Base-by-base conservation (phyloP, 2,329 filamentous ascomycete species). In the Huntiella savannae region DNA sequence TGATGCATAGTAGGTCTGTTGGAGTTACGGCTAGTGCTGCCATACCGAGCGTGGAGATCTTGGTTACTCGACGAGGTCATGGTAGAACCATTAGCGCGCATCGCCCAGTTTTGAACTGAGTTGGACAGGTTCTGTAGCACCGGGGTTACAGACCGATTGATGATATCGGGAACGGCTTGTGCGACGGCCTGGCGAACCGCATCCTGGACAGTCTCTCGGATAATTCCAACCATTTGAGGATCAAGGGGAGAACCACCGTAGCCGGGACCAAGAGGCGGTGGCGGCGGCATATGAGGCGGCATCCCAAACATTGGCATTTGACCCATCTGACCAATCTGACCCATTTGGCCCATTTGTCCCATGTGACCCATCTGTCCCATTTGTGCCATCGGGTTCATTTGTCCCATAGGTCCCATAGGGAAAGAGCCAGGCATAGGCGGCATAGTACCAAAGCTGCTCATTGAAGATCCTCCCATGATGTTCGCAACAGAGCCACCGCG, bases 121-220 rank as follows among this genome's bases (percentile, higher is more conserved):
- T 28, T 28, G 22, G 22, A 7, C 22, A 28, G 22, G 7, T 28
- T 40, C 16, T 16, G 38, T 17, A 40, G 38, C 38, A 12, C 22
- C 38, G 16, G 17, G 8, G 15, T 39, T 19, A 45, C 40, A 19
- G 51, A 43, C 1, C 50, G 15, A 46, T 37, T 51, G 49, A 0
- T 52, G 52, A 10, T 10, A 28, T 28, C 22, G 22, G 22, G 22
- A 10, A 28, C 22, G 8, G 22, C 22, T 28, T 28, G 22, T 28
- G 22, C 32, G 4, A 43, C 40, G 6, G 40, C 40, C 12, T 33
- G 28, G 2, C 28, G 28, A 10, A 35, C 32, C 6, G 40, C 40
- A 6, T 45, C 43, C 13, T 38, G 34, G 19, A 17, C 34, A 28
- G 36, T 38, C 5, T 45, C 17, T 5, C 17, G 33, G n/a, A 38